These are phyloP conservation scores for Apiospora hydei DNA, from an alignment of 2,329 filamentous ascomycete genomes.

Conservation along the genomic window DNA sequence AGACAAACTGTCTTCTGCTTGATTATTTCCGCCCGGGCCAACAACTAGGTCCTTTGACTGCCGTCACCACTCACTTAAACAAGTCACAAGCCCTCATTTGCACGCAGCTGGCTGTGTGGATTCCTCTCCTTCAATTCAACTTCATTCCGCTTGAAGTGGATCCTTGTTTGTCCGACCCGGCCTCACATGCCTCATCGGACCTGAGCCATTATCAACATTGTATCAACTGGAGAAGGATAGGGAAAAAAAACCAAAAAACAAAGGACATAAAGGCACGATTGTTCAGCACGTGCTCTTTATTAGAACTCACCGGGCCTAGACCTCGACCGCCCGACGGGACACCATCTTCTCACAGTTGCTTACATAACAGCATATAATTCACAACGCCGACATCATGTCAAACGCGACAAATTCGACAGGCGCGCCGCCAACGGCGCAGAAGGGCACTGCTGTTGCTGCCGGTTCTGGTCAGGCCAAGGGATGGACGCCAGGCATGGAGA, in stretches of 20 bases:
- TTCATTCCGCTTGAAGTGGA: constrained; percentile 27
- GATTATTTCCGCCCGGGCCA: constrained; percentile 5
- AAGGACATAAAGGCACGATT: not conserved
- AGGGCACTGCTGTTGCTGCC: not conserved
- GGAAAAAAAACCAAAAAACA: not conserved
- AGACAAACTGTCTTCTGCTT: not conserved
- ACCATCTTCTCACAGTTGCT: not conserved
- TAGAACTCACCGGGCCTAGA: not conserved
- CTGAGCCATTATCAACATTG: constrained; percentile 8
- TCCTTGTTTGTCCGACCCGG: constrained; percentile 24
- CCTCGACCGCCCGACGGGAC: not conserved
- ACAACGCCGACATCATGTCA: constrained; percentile 3
- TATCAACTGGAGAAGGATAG: constrained; percentile 6
- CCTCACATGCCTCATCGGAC: constrained; percentile 11
- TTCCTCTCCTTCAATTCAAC: constrained; percentile 5
- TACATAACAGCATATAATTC: not conserved
- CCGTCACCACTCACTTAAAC: constrained; percentile 20
- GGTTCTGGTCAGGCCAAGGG: constrained; percentile 37
- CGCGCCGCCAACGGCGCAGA: not conserved
- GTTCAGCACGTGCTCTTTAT: constrained; percentile 15
- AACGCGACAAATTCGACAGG: not conserved
- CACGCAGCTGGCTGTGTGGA: constrained; percentile 23
- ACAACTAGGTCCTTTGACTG: constrained; percentile 11
- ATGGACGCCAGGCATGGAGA: constrained; percentile 49
- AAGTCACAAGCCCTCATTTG: not conserved